phyloP scores from a whole-genome alignment of 768 basidiomycete genomes.

The Tremella fuciformis region DNA sequence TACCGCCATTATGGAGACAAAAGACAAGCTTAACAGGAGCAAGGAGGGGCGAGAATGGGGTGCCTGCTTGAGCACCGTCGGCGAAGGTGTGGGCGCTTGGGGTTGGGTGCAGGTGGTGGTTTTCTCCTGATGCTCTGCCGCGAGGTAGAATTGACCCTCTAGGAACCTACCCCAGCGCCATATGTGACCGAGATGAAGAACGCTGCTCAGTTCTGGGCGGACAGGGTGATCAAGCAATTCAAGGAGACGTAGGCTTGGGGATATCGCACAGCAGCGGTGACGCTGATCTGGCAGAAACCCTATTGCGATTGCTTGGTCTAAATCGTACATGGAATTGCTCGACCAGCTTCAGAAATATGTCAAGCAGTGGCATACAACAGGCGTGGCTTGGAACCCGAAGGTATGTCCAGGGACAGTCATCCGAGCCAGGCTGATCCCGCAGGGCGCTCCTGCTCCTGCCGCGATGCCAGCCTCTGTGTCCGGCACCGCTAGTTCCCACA shows the following conservation, averaged over 20 bases:
- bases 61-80: conserved; percentile 73
- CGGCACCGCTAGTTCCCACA: conserved; percentile 24
- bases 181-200: conserved; percentile 81
- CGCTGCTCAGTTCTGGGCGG: conserved; percentile 78
- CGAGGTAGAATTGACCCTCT: neutral
- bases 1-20: conserved; percentile 71
- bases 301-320: conserved; percentile 85
- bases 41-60: conserved; percentile 65
- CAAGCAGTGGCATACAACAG: conserved; percentile 78
- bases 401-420: conserved; percentile 53
- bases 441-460: conserved; percentile 50
- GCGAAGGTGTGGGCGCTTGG: conserved; percentile 73
- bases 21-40: conserved; percentile 75
- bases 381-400: conserved; percentile 81
- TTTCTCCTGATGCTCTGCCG: conserved; percentile 5
- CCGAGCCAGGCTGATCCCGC: neutral
- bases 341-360: conserved; percentile 80
- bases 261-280: too few species aligned
- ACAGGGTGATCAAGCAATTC: conserved; percentile 84
- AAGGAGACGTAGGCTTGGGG: conserved; percentile 81
- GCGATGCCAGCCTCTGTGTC: conserved; percentile 31
- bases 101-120: conserved; percentile 86
- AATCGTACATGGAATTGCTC: conserved; percentile 64
- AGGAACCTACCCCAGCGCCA: conserved; percentile 75
- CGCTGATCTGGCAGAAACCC: conserved; percentile 61